Conservation (phyloP, 2,329 filamentous ascomycete species). For the Malbranchea cinnamomea region DNA sequence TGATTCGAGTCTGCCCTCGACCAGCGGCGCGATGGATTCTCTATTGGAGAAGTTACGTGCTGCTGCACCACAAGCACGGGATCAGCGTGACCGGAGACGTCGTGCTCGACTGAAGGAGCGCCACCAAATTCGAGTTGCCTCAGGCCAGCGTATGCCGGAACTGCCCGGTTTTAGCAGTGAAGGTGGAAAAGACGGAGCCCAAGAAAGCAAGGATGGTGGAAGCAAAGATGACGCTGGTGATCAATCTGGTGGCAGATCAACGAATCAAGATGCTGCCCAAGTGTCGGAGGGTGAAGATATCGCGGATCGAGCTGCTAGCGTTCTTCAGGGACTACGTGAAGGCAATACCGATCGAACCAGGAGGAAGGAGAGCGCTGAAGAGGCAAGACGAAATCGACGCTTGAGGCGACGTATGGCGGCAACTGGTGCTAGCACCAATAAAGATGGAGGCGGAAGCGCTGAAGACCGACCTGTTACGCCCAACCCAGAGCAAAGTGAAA, state of each 20-base stretch:
- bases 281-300: conserved; percentile 52
- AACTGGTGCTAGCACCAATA: conserved; percentile 21
- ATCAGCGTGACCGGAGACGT: conserved; percentile 76
- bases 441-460: too few relatives aligned
- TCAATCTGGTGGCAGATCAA: conserved; percentile 27
- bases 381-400: conserved; percentile 55
- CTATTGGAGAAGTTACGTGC: conserved; percentile 87
- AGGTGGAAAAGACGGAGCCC: conserved; percentile 44
- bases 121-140: conserved; percentile 79
- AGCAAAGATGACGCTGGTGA: conserved; percentile 24
- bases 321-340: conserved; percentile 74
- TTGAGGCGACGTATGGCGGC: conserved; percentile 48
- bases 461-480: too few relatives aligned
- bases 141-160: conserved; percentile 77
- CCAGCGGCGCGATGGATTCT: conserved; percentile 88
- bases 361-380: conserved; percentile 60
- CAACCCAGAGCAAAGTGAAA: too few relatives aligned
- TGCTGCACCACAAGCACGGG: conserved; percentile 75
- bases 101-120: conserved; percentile 79
- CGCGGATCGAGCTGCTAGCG: conserved; percentile 65
- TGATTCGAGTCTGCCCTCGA: conserved; percentile 49
- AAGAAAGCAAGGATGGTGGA: conserved; percentile 35
- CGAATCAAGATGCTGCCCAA: conserved; percentile 20
- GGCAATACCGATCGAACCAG: conserved; percentile 46
- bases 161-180: too few relatives aligned